Conservation (phyloP, 2,329 filamentous ascomycete genomes). For the Pleoardoris graminearum region DNA sequence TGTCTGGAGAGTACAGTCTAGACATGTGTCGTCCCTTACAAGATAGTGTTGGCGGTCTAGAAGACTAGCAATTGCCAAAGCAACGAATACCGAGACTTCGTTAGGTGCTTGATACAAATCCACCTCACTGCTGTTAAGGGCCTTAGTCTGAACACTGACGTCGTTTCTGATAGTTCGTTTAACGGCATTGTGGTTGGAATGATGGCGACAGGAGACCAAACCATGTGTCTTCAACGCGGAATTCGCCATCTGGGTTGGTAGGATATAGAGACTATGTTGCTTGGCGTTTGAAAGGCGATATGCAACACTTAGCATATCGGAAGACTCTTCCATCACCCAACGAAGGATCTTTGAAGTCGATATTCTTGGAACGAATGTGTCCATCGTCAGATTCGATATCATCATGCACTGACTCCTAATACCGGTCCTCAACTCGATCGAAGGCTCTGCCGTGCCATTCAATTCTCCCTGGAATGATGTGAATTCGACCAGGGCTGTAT, state of each 20-base stretch:
- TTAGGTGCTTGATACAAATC: background rate
- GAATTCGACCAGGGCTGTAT: slow-evolving; percentile 1
- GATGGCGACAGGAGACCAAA: background rate
- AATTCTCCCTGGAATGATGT: slow-evolving; percentile 3
- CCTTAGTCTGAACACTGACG: background rate
- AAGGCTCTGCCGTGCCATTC: background rate
- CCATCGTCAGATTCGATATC: too few relatives aligned
- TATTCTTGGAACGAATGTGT: too few relatives aligned
- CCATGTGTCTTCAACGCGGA: background rate
- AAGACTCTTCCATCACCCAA: background rate
- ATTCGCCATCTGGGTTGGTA: background rate
- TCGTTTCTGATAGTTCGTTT: background rate
- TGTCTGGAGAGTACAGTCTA: too few relatives aligned
- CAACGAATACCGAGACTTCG: background rate
- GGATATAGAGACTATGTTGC: background rate
- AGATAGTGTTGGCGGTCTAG: too few relatives aligned
- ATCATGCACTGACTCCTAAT: background rate
- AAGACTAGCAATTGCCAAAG: background rate
- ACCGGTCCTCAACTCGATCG: background rate
- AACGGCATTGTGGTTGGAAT: background rate
- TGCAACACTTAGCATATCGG: background rate
- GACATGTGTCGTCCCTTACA: too few relatives aligned
- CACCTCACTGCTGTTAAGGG: background rate
- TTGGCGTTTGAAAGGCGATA: background rate
- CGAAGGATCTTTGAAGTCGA: background rate